A percentile compares a stretch with the other conserved stretches of the same genome.
Conservation (phyloP, 169 alveolate species). For the Amoebophrya sp. region DNA sequence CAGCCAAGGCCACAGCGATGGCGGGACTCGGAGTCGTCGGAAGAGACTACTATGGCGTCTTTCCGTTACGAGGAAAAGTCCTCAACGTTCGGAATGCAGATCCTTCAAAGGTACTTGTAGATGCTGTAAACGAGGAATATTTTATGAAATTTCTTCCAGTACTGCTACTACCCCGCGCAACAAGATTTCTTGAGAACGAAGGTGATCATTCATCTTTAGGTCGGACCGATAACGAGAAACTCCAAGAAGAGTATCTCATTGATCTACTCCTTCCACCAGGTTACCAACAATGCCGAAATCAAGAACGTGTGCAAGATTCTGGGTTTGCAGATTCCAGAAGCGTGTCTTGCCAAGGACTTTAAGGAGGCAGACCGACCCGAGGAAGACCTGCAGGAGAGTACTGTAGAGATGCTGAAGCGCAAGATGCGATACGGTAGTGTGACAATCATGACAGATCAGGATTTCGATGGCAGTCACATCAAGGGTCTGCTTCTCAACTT, state of each 20-base stretch:
- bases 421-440: conserved; percentile 88
- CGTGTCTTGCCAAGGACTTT: not conserved
- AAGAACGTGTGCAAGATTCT: conserved; percentile 85
- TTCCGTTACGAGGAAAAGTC: conserved; percentile 92
- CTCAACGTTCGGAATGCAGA: conserved; percentile 94
- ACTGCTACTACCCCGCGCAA: no score
- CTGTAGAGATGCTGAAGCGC: not conserved
- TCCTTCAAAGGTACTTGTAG: conserved; percentile 73
- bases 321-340: conserved; percentile 63
- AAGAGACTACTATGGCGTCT: conserved; percentile 92
- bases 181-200: no score
- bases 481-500: conserved; percentile 94
- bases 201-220: no score
- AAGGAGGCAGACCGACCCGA: conserved; percentile 52
- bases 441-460: conserved; percentile 98
- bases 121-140: no score
- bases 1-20: conserved; percentile 93
- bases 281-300: conserved; percentile 85
- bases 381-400: conserved; percentile 44
- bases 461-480: conserved; percentile 96
- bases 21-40: conserved; percentile 96
- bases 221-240: no score
- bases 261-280: conserved; percentile 77
- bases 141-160: no score
- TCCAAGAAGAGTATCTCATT: no score